Evolutionary conservation across 805 yeast species (phyloP), one percentile per base, ranked within the genome.

Genomic region (Wickerhamiella occidentalis): DNA sequence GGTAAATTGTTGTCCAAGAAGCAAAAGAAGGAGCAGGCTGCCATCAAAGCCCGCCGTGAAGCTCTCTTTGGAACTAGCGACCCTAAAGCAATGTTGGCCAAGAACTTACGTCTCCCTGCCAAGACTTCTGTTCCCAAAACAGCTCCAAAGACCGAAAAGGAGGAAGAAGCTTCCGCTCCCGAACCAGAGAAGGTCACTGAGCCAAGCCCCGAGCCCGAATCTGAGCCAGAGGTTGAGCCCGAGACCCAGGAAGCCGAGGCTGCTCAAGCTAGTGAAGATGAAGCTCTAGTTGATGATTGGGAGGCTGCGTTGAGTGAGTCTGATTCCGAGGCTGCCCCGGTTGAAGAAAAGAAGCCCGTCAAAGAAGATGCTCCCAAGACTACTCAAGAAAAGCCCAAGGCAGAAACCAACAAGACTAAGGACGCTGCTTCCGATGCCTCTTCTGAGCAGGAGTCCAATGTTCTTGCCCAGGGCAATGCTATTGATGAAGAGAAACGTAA

Each of bases 1-100:
- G 99, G 99, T 62, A 92, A 92, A 64, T 79, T 81, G 49, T 70
- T 92, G 63, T 84, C 96, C 52, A 92, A 85, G 72, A 90, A 88
- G 64, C 98, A 92, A 73, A 86, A 84, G 68, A 95, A 87, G 67
- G 95, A 87, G 64, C 84, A 85, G 70, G 85, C 80, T 48, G 37
- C 35, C 7, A 67, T 80, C 37, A 77, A 80, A 60, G 96, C 90
- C 63, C 83, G 84, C 64, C 86, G 97, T 70, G 40, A 45, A 33
- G 48, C 48, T 9, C 37, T 45, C 18, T 45, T 45, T 36, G 48
- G 48, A 21, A 26, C 15, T 7, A 25, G 37, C 22, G 48, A 45
- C 17, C 43, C 43, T 28, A 45, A 45, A 18, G 43, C 23, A 12
- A 15, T 26, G 9, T 13, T 37, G 18, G 23, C 37, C 36, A 45